These are phyloP conservation scores for Magnaporthales sp. DNA, from an alignment of 2,329 filamentous ascomycete genomes.

Conservation along the genomic window DNA sequence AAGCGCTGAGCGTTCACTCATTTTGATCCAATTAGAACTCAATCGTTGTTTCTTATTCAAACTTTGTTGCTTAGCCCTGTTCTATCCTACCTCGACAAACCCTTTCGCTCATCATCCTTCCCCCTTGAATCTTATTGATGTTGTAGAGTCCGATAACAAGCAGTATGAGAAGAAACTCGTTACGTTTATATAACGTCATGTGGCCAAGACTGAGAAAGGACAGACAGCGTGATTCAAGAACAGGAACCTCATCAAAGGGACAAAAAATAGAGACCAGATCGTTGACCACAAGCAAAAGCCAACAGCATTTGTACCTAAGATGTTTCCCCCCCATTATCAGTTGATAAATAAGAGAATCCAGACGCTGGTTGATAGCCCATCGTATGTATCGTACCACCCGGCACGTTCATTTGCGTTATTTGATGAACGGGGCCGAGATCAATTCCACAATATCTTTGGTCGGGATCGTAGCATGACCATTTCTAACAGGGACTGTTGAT, in stretches of 20 bases:
- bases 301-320: neutral
- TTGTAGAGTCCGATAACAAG: neutral
- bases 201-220: neutral
- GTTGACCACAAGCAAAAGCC: neutral
- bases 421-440: neutral
- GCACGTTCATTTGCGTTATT: too few relatives aligned
- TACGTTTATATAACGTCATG: neutral
- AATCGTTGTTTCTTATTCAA: neutral
- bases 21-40: neutral
- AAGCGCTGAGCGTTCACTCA: too few relatives aligned
- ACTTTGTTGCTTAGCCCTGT: neutral
- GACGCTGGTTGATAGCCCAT: neutral
- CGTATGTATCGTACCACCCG: neutral
- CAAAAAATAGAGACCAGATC: neutral
- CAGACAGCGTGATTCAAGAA: neutral
- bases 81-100: neutral
- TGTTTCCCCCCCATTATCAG: neutral
- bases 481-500: neutral
- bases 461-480: neutral
- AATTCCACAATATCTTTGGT: neutral
- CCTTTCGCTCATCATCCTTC: neutral
- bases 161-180: neutral
- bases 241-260: neutral
- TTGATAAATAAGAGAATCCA: neutral
- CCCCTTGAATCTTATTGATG: neutral